phyloP scores from a whole-genome alignment of 2,329 filamentous ascomycete species.

The Fusarium napiforme region DNA sequence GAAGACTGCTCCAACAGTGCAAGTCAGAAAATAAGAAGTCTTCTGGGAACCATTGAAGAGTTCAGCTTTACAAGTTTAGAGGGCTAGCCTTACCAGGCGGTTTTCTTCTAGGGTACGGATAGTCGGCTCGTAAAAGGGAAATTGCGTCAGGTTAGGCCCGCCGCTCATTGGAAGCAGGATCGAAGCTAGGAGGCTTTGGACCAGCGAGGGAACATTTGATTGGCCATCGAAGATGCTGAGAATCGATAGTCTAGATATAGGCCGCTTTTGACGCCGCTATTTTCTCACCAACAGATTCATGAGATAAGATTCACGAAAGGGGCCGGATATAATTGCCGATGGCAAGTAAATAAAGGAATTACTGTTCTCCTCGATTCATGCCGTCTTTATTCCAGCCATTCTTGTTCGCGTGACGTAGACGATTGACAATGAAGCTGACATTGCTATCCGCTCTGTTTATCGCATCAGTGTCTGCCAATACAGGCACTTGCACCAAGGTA shows the following conservation, averaged over 20 bases:
- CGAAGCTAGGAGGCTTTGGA: not conserved
- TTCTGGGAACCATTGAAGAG: too few species aligned
- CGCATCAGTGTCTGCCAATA: not conserved
- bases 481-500: not conserved
- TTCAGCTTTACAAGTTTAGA: too few species aligned
- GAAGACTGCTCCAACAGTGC: too few species aligned
- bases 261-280: too few species aligned
- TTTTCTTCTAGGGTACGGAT: not conserved
- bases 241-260: not conserved
- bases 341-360: rapidly evolving
- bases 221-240: not conserved
- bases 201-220: not conserved
- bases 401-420: rapidly evolving
- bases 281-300: not conserved
- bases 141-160: not conserved
- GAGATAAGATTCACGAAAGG: not conserved
- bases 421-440: not conserved
- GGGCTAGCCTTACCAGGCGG: too few species aligned
- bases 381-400: not conserved
- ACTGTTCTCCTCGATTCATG: not conserved
- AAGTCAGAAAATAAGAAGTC: too few species aligned
- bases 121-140: not conserved
- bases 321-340: not conserved
- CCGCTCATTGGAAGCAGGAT: not conserved
- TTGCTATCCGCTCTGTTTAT: not conserved